phyloP scores from a whole-genome alignment of 2,329 filamentous ascomycete genomes.

The Plectosphaerella sp. region DNA sequence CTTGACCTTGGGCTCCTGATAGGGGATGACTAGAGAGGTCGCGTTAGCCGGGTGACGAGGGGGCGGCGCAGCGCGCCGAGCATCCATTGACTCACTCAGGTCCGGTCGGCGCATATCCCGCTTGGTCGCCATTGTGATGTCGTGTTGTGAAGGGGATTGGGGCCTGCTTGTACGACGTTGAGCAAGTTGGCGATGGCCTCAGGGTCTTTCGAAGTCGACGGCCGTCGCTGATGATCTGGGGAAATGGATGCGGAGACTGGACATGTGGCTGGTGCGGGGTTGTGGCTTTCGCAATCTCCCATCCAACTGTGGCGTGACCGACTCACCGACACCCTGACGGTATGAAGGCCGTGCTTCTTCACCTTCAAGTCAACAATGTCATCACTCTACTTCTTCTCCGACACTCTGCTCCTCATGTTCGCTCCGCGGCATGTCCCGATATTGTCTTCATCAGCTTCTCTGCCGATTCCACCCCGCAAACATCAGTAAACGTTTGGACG shows the following conservation, averaged over 20 bases:
- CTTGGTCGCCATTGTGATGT: slow-evolving; percentile 54
- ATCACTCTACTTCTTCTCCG: too few relatives aligned
- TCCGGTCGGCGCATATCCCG: slow-evolving; percentile 75
- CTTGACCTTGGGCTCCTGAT: slow-evolving; percentile 68
- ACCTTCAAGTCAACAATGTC: too few relatives aligned
- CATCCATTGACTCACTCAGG: slow-evolving; percentile 53
- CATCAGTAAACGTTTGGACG: too few relatives aligned
- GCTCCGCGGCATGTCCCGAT: too few relatives aligned
- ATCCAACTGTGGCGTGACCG: too few relatives aligned
- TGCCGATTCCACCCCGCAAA: too few relatives aligned
- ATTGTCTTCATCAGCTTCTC: too few relatives aligned
- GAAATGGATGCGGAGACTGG: background rate
- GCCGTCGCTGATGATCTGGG: background rate
- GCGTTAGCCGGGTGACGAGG: background rate
- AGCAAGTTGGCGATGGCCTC: background rate
- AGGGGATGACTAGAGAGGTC: slow-evolving; percentile 69
- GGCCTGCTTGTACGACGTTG: background rate
- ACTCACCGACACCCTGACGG: too few relatives aligned
- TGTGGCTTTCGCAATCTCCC: background rate
- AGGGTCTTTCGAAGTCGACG: background rate
- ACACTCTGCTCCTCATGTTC: too few relatives aligned
- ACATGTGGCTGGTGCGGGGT: background rate
- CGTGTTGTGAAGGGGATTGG: background rate
- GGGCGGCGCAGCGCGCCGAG: slow-evolving; percentile 1
- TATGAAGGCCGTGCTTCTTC: too few relatives aligned